Evolutionary conservation across 179 eudicot genomes (phyloP).

Genomic region (Drosera spatulata): DNA sequence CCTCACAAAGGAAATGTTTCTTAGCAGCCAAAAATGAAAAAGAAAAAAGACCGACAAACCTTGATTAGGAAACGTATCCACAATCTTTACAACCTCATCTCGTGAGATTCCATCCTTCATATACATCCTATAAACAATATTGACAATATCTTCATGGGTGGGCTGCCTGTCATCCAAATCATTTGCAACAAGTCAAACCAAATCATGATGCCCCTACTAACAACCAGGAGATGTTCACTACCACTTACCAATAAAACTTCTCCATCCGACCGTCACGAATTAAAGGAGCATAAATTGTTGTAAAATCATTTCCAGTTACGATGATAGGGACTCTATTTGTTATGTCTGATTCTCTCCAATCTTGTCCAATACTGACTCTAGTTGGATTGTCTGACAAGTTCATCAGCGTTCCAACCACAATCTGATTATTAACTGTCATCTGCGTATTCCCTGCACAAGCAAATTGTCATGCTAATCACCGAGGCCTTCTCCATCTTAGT

Average conservation of each 20-base stretch:
- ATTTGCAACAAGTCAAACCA: conserved; percentile 2
- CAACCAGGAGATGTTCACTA: not conserved
- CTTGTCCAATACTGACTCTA: conserved; percentile 92
- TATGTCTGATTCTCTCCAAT: conserved; percentile 74
- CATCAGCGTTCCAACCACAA: conserved; percentile 91
- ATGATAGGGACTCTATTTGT: conserved; percentile 76
- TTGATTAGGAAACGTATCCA: conserved; percentile 81
- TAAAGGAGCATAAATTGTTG: conserved; percentile 32
- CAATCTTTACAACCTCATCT: conserved; percentile 53
- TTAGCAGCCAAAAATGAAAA: not conserved
- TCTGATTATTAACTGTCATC: conserved; percentile 95
- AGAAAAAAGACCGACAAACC: conserved; percentile 26
- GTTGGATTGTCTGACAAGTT: conserved; percentile 91
- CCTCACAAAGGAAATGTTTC: not conserved
- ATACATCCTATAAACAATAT: conserved; percentile 77
- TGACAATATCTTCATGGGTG: conserved; percentile 69
- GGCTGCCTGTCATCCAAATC: conserved; percentile 67
- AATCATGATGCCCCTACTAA: not conserved
- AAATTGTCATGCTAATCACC: not conserved
- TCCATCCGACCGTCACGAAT: too few relatives aligned
- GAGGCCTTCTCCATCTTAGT: too few relatives aligned
- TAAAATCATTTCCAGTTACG: conserved; percentile 88
- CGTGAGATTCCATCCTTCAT: conserved; percentile 82
- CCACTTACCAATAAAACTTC: conserved; percentile 77
- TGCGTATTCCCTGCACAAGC: conserved; percentile 66